Evolutionary conservation across 2,329 filamentous ascomycete genomes (phyloP).

Genomic region (Diaporthe destruens): DNA sequence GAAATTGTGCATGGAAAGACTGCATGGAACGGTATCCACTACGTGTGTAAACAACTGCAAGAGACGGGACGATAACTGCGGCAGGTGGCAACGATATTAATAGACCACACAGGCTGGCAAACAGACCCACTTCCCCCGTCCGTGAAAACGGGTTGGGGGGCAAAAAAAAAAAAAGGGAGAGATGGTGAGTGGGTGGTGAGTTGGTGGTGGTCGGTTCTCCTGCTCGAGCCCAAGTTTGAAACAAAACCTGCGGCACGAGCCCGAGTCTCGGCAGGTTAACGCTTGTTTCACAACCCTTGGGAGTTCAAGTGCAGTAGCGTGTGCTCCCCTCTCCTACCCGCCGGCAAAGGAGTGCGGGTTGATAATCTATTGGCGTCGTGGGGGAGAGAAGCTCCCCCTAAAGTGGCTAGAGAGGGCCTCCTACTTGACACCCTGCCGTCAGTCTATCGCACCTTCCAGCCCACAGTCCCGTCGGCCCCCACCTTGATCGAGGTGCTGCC

Average conservation of each 20-base stretch:
- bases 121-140: background rate
- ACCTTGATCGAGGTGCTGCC: background rate
- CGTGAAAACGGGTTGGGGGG: background rate
- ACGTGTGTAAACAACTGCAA: conserved; percentile 6
- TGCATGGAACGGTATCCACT: conserved; percentile 1
- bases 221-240: conserved; percentile 25
- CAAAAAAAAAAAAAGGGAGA: background rate
- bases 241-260: conserved; percentile 34
- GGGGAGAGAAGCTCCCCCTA: too few species aligned
- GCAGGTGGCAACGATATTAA: conserved; percentile 30
- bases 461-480: background rate
- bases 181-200: background rate
- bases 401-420: too few species aligned
- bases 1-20: background rate
- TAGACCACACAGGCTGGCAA: conserved; percentile 1
- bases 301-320: conserved; percentile 17
- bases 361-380: too few species aligned
- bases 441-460: too few species aligned
- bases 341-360: too few species aligned
- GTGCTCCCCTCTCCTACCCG: background rate
- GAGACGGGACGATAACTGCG: background rate
- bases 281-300: conserved; percentile 35
- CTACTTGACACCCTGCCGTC: too few species aligned
- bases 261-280: conserved; percentile 32
- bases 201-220: conserved; percentile 13